A percentile compares a stretch with the other conserved stretches of the same genome.
Conservation (phyloP, 331 rosid genomes). For the Telfairia occidentalis region DNA sequence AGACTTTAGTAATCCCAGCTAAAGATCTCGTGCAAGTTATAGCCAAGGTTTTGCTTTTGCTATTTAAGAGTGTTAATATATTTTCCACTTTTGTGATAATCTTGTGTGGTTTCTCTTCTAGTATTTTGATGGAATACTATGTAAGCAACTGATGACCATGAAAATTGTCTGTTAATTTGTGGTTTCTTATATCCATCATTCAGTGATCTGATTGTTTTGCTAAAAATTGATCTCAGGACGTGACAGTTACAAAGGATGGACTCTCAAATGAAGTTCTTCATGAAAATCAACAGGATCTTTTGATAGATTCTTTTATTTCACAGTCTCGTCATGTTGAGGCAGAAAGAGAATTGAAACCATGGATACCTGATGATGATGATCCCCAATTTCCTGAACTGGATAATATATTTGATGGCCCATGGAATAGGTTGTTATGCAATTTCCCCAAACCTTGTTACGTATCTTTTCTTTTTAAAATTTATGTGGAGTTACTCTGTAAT, state of each 20-base stretch:
- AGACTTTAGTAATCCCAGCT: constrained; percentile 58
- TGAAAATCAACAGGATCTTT: constrained; percentile 53
- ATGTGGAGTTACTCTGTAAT: neutral
- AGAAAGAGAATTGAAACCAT: constrained; percentile 78
- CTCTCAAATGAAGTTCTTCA: constrained; percentile 36
- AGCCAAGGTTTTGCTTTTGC: constrained; percentile 58
- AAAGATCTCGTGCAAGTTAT: constrained; percentile 83
- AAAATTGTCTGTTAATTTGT: too few species aligned
- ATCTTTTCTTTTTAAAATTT: constrained; percentile 7
- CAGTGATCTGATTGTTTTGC: constrained; percentile 2
- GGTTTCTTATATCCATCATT: neutral
- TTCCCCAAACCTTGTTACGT: constrained; percentile 14
- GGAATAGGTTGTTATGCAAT: constrained; percentile 67
- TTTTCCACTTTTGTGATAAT: neutral
- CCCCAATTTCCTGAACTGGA: constrained; percentile 82
- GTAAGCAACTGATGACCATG: neutral
- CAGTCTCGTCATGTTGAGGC: constrained; percentile 52
- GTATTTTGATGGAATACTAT: neutral
- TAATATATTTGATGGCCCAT: constrained; percentile 54
- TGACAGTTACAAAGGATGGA: constrained; percentile 50
- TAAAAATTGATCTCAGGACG: constrained; percentile 42
- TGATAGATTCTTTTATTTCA: constrained; percentile 79
- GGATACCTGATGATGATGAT: constrained; percentile 85
- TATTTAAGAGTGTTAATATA: neutral
- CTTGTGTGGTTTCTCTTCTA: neutral